These are phyloP conservation scores for Hypoxylon rickii DNA, from an alignment of 495 filamentous ascomycete species.

Conservation along the genomic window DNA sequence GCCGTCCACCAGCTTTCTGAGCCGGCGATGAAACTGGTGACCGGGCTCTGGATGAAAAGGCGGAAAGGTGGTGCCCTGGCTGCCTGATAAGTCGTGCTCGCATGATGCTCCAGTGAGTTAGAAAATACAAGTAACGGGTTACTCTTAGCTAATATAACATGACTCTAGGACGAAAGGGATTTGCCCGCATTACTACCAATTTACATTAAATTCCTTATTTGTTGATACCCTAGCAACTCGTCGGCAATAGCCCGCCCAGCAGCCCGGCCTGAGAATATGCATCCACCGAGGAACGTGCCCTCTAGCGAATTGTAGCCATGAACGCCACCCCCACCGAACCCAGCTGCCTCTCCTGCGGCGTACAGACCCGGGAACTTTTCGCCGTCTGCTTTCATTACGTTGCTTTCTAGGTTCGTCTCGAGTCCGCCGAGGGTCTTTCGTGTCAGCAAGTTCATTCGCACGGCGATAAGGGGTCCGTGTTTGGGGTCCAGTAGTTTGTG, in stretches of 20 bases:
- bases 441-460: constrained; percentile 56
- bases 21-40: no score
- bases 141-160: no score
- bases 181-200: no score
- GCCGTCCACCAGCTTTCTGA: no score
- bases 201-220: no score
- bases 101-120: no score
- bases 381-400: constrained; percentile 51
- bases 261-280: constrained; percentile 56
- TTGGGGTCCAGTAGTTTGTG: constrained; percentile 53
- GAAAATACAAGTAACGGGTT: no score
- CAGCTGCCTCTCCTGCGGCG: constrained; percentile 57
- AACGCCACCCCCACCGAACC: constrained; percentile 58
- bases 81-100: no score
- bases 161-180: no score
- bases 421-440: constrained; percentile 58
- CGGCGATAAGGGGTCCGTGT: constrained; percentile 54
- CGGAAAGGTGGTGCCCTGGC: no score
- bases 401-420: constrained; percentile 56
- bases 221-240: constrained; percentile 41
- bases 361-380: constrained; percentile 52
- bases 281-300: constrained; percentile 55
- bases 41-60: no score
- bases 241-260: constrained; percentile 51
- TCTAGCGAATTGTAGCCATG: constrained; percentile 58